Conservation (phyloP, 331 rosid species). For the Prunus yedoensis region DNA sequence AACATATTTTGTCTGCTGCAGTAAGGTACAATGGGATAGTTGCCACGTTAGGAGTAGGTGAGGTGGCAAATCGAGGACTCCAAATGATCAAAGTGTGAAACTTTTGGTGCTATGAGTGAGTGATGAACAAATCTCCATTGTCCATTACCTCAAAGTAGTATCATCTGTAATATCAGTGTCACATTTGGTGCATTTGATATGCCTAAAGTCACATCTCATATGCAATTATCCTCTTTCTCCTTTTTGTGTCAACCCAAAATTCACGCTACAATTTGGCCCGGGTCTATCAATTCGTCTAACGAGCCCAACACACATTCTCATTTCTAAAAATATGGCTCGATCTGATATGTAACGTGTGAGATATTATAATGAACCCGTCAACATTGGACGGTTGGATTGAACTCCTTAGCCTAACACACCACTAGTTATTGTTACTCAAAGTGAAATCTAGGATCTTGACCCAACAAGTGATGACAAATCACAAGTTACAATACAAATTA, state of each 20-base stretch:
- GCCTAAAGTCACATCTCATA: not conserved
- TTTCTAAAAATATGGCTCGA: no score
- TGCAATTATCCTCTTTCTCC: not conserved
- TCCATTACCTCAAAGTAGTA: not conserved
- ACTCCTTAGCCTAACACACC: not conserved
- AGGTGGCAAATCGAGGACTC: conserved; percentile 6
- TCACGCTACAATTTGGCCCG: not conserved
- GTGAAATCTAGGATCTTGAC: not conserved
- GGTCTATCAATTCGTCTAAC: not conserved
- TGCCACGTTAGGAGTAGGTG: conserved; percentile 14
- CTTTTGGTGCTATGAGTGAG: not conserved
- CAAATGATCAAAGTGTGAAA: not conserved
- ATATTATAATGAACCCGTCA: no score
- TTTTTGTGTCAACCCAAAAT: not conserved
- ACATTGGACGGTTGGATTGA: no score
- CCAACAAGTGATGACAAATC: not conserved
- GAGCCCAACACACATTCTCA: not conserved
- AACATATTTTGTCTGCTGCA: not conserved
- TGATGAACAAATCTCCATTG: not conserved
- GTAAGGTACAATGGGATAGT: conserved; percentile 7
- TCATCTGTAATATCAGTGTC: conserved; percentile 8
- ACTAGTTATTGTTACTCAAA: not conserved
- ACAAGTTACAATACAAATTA: not conserved
- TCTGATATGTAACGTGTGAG: no score
- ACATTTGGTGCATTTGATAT: conserved; percentile 7